Base-by-base conservation (phyloP, 2,329 filamentous ascomycete species). In the Diplocarpon mali region DNA sequence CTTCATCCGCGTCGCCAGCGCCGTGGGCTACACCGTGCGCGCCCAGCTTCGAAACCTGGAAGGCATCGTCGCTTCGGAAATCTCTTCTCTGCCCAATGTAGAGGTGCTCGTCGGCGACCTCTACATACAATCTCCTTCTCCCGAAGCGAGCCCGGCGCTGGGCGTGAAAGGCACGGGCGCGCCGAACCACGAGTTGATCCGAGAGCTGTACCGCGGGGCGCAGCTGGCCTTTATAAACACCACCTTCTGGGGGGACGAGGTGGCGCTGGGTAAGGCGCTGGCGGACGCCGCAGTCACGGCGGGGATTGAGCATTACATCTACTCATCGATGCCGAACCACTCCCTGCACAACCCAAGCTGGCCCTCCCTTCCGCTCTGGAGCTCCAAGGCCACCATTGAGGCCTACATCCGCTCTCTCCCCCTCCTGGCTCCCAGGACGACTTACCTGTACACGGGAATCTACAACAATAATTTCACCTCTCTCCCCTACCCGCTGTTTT, bases 391-490 rank as follows among this genome's bases (percentile, higher is more conserved):
- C 65, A 81, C 85, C 40, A 83, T 96, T 35, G 92, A 96, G 65
- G 84, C 92, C 44, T 94, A 96, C 64, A 76, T 95, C 41, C 79
- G 85, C 46, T 77, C 87, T 61, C 76, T 95, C 34, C 52, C 53
- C 16, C 12, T 52, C 13, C 35, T 57, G 15, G 80, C 80, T 9
- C 71, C 95, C 10, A 86, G 86, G 0, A 80, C 89, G 1, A 96
- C 90, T 0, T 96, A 95, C 64, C 82, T 95, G 53, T 95, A 95
- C 65, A 87, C 89, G 9, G 92, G 90, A 48, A 95, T 95, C 57
- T 98, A 96, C 71, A 95, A 96, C 72, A 96, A 96, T 67, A 96
- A 98, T 64, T 98, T 96, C 66, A 96, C 90, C 27, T 92, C 85
- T 38, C 72, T 95, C 28, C 80, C 79, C 1, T 96, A 95, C 60